These are phyloP conservation scores for Glaciozyma martinii DNA, from an alignment of 768 basidiomycete species.

Conservation along the genomic window DNA sequence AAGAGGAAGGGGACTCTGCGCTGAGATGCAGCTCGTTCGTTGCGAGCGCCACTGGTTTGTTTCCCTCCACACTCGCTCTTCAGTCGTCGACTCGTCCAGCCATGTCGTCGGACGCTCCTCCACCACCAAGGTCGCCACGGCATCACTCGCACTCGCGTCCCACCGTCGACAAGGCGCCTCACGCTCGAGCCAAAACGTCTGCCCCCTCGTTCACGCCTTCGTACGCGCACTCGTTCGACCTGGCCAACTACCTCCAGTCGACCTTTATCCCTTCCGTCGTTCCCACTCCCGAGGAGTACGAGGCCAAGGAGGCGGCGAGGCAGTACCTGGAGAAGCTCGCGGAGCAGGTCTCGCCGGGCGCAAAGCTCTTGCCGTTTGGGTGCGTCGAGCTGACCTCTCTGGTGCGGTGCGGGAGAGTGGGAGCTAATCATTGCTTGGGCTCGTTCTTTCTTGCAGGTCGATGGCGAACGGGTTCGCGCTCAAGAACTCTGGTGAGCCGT, in stretches of 20 bases:
- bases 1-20: no score
- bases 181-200: background rate
- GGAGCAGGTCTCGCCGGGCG: constrained; percentile 84
- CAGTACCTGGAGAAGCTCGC: constrained; percentile 91
- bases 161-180: background rate
- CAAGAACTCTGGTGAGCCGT: constrained; percentile 70
- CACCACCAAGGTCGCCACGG: no score
- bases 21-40: no score
- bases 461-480: constrained; percentile 96
- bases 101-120: no score
- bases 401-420: background rate
- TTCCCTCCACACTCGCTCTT: no score
- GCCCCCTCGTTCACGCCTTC: background rate
- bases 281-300: constrained; percentile 33
- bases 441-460: constrained; percentile 42
- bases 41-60: no score
- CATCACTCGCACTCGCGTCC: background rate
- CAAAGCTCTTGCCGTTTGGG: constrained; percentile 83
- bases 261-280: constrained; percentile 33
- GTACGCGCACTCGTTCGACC: constrained; percentile 25
- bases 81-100: no score
- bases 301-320: constrained; percentile 88
- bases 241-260: constrained; percentile 28
- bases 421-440: background rate
- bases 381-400: background rate